Percentiles rank a stretch among this genome's conserved stretches.
phyloP scores from a whole-genome alignment of 352 stramenopile genomes.

The Pilasporangium apinafurcum region DNA sequence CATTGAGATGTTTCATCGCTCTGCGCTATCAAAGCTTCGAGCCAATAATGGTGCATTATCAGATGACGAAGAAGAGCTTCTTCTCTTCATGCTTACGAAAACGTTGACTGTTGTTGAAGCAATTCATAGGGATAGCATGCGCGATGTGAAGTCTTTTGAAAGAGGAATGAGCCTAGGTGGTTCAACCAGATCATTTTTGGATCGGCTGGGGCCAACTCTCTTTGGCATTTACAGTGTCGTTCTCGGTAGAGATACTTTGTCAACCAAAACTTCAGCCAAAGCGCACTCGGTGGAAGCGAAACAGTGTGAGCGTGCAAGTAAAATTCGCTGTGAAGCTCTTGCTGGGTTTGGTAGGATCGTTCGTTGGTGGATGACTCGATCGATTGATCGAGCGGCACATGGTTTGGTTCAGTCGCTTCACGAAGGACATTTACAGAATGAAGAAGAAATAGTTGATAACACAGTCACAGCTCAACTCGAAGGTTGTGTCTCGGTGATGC shows the following conservation, averaged over 20 bases:
- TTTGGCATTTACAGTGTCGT: conserved; percentile 10
- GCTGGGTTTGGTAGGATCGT: conserved; percentile 8
- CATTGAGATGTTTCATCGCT: conserved; percentile 8
- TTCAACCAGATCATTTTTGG: conserved; percentile 8
- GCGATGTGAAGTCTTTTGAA: conserved; percentile 5
- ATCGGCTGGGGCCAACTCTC: conserved; percentile 11
- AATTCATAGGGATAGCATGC: conserved; percentile 6
- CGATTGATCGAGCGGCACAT: conserved; percentile 12
- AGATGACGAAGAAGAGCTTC: conserved; percentile 13
- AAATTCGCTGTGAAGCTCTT: conserved; percentile 10
- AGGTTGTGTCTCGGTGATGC: conserved; percentile 13
- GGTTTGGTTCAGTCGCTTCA: conserved; percentile 9
- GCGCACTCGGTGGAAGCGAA: conserved; percentile 1
- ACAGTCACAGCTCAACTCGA: conserved; percentile 9
- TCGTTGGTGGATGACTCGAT: conserved; percentile 12
- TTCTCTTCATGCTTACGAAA: conserved; percentile 11
- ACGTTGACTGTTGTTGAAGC: conserved; percentile 5
- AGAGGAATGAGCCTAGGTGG: conserved; percentile 7
- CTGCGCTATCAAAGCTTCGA: conserved; percentile 5
- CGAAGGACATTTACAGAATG: conserved; percentile 3
- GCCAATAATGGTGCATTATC: background rate
- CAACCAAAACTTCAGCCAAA: background rate
- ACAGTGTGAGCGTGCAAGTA: background rate
- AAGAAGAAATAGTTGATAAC: conserved; percentile 11
- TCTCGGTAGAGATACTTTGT: background rate